A percentile compares a stretch with the other conserved stretches of the same genome.
phyloP scores from a whole-genome alignment of 1,284 basidiomycete species.

The Marasmius oreades region DNA sequence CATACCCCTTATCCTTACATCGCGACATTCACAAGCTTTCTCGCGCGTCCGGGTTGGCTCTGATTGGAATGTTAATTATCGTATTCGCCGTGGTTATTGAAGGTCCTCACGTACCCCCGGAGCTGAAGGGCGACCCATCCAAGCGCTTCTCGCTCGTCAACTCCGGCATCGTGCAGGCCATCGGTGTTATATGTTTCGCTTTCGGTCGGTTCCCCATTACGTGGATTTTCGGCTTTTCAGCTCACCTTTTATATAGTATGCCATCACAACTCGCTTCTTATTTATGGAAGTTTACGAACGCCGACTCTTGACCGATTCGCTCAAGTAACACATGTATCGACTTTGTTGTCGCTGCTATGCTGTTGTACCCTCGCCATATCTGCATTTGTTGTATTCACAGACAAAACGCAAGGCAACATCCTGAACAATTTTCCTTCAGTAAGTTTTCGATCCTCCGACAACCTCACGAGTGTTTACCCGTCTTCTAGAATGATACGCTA shows the following conservation, averaged over 20 bases:
- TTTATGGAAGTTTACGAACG: slow-evolving; percentile 90
- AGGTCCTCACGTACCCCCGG: slow-evolving; percentile 76
- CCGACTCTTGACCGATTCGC: slow-evolving; percentile 96
- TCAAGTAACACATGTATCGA: slow-evolving; percentile 90
- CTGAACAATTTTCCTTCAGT: slow-evolving; percentile 87
- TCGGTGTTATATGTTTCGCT: slow-evolving; percentile 94
- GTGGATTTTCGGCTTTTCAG: background rate
- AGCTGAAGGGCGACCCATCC: slow-evolving; percentile 74
- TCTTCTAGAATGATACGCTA: slow-evolving; percentile 64
- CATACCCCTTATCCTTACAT: slow-evolving; percentile 93
- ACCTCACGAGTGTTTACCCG: background rate
- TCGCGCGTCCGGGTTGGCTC: slow-evolving; percentile 86
- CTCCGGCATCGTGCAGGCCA: slow-evolving; percentile 84
- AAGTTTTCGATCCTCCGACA: slow-evolving; percentile 18
- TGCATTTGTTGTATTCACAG: slow-evolving; percentile 90
- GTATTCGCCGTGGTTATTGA: slow-evolving; percentile 85
- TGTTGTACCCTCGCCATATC: slow-evolving; percentile 87
- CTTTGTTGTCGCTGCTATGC: slow-evolving; percentile 74
- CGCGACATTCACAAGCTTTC: slow-evolving; percentile 97
- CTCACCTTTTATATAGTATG: slow-evolving; percentile 53
- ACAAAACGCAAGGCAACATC: slow-evolving; percentile 93
- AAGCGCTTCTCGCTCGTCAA: slow-evolving; percentile 71
- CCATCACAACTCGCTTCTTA: slow-evolving; percentile 90
- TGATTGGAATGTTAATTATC: slow-evolving; percentile 93
- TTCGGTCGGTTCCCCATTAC: slow-evolving; percentile 43